Evolutionary conservation across 2,329 filamentous ascomycete species (phyloP).

Genomic region (Trichoderma sp.): DNA sequence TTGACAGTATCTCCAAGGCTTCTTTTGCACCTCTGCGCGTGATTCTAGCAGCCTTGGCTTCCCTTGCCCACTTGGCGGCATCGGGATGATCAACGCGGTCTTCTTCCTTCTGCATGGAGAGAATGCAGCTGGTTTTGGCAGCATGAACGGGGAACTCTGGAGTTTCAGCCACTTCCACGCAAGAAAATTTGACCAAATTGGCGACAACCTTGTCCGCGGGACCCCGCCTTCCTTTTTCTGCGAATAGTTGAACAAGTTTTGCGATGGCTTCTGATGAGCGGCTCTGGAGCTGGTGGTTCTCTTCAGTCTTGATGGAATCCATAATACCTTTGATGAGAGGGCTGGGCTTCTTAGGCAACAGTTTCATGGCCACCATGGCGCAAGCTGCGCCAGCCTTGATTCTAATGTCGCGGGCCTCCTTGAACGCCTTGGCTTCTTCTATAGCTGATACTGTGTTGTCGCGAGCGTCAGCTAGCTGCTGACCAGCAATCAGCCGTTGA

Average conservation of each 20-base stretch:
- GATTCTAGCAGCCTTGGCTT: slow-evolving; percentile 85
- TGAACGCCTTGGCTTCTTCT: slow-evolving; percentile 75
- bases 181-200: slow-evolving; percentile 96
- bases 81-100: slow-evolving; percentile 91
- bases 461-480: slow-evolving; percentile 77
- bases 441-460: slow-evolving; percentile 71
- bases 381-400: slow-evolving; percentile 85
- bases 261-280: slow-evolving; percentile 86
- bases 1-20: slow-evolving; percentile 83
- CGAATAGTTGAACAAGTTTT: slow-evolving; percentile 82
- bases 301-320: slow-evolving; percentile 96
- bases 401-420: slow-evolving; percentile 79
- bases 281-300: slow-evolving; percentile 83
- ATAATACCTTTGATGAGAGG: slow-evolving; percentile 94
- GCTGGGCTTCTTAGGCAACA: slow-evolving; percentile 90
- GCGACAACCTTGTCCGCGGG: slow-evolving; percentile 95
- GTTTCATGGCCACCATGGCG: slow-evolving; percentile 82
- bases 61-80: slow-evolving; percentile 83
- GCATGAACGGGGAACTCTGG: slow-evolving; percentile 90
- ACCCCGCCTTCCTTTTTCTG: slow-evolving; percentile 73
- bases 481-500: slow-evolving; percentile 79
- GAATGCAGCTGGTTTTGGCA: slow-evolving; percentile 72
- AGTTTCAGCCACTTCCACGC: slow-evolving; percentile 95
- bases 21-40: slow-evolving; percentile 93
- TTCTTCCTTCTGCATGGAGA: slow-evolving; percentile 96